Conservation (phyloP, 345 rosid species). For the Hibiscus tridactylites region DNA sequence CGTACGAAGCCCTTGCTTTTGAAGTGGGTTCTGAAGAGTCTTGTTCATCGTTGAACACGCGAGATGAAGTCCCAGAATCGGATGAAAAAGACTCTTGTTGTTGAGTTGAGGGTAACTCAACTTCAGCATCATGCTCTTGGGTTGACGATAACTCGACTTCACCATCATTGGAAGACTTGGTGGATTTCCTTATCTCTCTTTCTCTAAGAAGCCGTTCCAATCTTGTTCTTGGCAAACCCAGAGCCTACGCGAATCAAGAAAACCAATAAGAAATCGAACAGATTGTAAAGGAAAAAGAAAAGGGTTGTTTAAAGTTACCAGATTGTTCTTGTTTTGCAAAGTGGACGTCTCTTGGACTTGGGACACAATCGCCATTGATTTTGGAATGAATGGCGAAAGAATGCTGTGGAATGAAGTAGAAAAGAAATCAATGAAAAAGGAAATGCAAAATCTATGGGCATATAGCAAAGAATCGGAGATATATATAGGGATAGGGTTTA, state of each 20-base stretch:
- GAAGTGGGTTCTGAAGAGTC: conserved; percentile 9
- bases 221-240: conserved; percentile 29
- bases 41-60: conserved; percentile 20
- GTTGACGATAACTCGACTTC: conserved; percentile 19
- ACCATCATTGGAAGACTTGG: conserved; percentile 24
- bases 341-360: conserved; percentile 9
- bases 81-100: conserved; percentile 11
- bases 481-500: no score
- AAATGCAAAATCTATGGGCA: no score
- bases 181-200: conserved; percentile 39
- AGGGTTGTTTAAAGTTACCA: conserved; percentile 7
- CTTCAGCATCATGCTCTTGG: no score
- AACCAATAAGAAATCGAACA: neutral
- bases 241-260: conserved; percentile 14
- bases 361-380: no score
- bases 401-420: no score
- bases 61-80: conserved; percentile 17
- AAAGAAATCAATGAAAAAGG: no score
- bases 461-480: no score
- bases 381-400: no score
- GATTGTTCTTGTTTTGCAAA: conserved; percentile 12
- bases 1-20: no score
- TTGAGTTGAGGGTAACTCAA: neutral
- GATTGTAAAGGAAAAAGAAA: neutral
- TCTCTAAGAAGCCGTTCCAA: conserved; percentile 46